These are phyloP conservation scores for Ambrosiella cleistominuta DNA, from an alignment of 2,329 filamentous ascomycete species.

Conservation along the genomic window DNA sequence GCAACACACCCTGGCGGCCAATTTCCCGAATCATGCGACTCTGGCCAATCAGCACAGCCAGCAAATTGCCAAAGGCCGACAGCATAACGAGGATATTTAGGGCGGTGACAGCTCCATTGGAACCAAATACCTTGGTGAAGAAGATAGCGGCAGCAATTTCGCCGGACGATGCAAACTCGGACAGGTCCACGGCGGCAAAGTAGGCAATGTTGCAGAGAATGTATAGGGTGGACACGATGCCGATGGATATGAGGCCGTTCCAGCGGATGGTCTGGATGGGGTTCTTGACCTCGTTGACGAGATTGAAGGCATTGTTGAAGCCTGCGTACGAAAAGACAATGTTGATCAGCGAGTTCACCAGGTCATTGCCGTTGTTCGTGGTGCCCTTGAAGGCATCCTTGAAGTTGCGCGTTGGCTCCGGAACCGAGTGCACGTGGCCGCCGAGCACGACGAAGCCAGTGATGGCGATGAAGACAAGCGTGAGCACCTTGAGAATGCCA, in stretches of 20 bases:
- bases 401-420: slow-evolving; percentile 22
- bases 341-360: slow-evolving; percentile 33
- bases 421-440: slow-evolving; percentile 19
- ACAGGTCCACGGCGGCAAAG: slow-evolving; percentile 31
- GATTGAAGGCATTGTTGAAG: slow-evolving; percentile 42
- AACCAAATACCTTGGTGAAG: slow-evolving; percentile 40
- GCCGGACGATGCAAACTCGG: slow-evolving; percentile 33
- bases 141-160: slow-evolving; percentile 40
- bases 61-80: slow-evolving; percentile 40
- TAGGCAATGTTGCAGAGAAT: slow-evolving; percentile 43
- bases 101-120: slow-evolving; percentile 28
- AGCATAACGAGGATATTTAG: slow-evolving; percentile 40
- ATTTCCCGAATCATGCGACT: slow-evolving; percentile 43
- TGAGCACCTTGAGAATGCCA: slow-evolving; percentile 40
- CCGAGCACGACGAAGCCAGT: slow-evolving; percentile 43
- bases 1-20: slow-evolving; percentile 42
- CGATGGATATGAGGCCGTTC: slow-evolving; percentile 31
- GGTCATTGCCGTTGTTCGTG: slow-evolving; percentile 21
- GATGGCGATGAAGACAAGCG: slow-evolving; percentile 43
- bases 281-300: slow-evolving; percentile 44
- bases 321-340: slow-evolving; percentile 42
- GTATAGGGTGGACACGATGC: slow-evolving; percentile 36
- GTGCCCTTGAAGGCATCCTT: slow-evolving; percentile 21
- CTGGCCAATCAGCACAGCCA: slow-evolving; percentile 35
- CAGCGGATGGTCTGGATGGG: slow-evolving; percentile 37